These are phyloP conservation scores for Geranium brycei DNA, from an alignment of 345 rosid genomes.

Conservation along the genomic window DNA sequence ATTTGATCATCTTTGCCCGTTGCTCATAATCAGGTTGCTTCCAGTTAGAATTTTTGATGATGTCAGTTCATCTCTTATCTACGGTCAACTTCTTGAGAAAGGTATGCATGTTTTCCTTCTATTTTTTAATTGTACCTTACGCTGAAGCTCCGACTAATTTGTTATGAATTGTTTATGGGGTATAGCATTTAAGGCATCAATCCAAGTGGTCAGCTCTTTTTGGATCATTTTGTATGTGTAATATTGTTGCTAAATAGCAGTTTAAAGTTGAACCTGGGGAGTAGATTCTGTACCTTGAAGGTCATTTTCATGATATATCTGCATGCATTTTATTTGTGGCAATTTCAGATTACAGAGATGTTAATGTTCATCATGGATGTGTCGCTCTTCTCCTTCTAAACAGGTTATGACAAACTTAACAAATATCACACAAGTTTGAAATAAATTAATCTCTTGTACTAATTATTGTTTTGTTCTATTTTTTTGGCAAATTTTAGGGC, in stretches of 20 bases:
- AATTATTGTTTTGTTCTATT: slow-evolving; percentile 9
- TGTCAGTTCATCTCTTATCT: slow-evolving; percentile 35
- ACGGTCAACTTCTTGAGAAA: slow-evolving; percentile 38
- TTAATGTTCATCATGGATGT: slow-evolving; percentile 25
- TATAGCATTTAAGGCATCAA: not conserved
- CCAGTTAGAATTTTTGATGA: slow-evolving; percentile 65
- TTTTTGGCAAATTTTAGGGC: slow-evolving; percentile 38
- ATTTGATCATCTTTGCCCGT: slow-evolving; percentile 73
- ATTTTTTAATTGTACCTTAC: slow-evolving; percentile 2
- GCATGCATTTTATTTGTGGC: slow-evolving; percentile 3
- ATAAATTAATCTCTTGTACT: not conserved
- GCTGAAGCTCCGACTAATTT: not conserved
- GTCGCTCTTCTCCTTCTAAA: slow-evolving; percentile 57
- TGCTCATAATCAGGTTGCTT: slow-evolving; percentile 72
- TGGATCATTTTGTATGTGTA: not conserved
- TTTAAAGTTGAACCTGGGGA: not conserved
- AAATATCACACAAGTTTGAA: slow-evolving; percentile 12
- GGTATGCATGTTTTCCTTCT: slow-evolving; percentile 29
- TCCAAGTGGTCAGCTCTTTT: not conserved
- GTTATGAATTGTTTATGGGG: not conserved
- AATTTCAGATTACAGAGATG: slow-evolving; percentile 31
- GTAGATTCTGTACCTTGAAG: not conserved
- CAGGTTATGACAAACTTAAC: slow-evolving; percentile 32
- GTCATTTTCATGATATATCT: not conserved
- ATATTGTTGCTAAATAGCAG: not conserved